Percentiles rank a stretch among this genome's conserved stretches.
These are phyloP conservation scores for Aureobasidium melanogenum DNA, from an alignment of 2,329 filamentous ascomycete genomes.

Conservation along the genomic window DNA sequence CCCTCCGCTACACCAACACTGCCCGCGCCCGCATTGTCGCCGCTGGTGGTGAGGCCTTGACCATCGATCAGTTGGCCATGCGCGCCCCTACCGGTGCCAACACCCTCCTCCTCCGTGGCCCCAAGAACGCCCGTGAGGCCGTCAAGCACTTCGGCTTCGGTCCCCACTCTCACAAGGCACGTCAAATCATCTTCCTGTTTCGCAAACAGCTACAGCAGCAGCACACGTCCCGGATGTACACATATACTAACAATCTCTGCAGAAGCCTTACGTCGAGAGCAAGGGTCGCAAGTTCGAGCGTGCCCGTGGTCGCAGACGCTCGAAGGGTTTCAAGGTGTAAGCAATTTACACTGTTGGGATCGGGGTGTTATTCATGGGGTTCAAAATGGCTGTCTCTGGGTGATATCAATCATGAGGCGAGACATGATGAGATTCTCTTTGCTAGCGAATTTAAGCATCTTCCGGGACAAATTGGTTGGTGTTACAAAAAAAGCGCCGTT, in stretches of 20 bases:
- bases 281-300: slow-evolving; percentile 99
- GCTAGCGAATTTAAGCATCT: slow-evolving; percentile 13
- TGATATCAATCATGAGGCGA: slow-evolving; percentile 12
- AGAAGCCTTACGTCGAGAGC: slow-evolving; percentile 95
- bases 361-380: slow-evolving; percentile 11
- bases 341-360: slow-evolving; percentile 15
- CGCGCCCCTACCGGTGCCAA: slow-evolving; percentile 92
- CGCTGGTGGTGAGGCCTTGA: slow-evolving; percentile 90
- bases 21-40: slow-evolving; percentile 88
- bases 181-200: slow-evolving; percentile 21
- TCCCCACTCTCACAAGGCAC: slow-evolving; percentile 93
- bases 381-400: slow-evolving; percentile 15
- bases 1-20: slow-evolving; percentile 92
- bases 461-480: slow-evolving; percentile 12
- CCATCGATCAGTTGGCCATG: slow-evolving; percentile 93
- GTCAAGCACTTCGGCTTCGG: slow-evolving; percentile 99
- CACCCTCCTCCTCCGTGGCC: slow-evolving; percentile 92
- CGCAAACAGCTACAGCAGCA: neutral
- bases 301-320: slow-evolving; percentile 97
- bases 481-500: slow-evolving; percentile 12
- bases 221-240: neutral
- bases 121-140: slow-evolving; percentile 96
- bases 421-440: slow-evolving; percentile 13
- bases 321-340: slow-evolving; percentile 99
- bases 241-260: slow-evolving; percentile 18